These are phyloP conservation scores for Neospermospora avenae DNA, from an alignment of 2,329 filamentous ascomycete genomes.

Conservation along the genomic window DNA sequence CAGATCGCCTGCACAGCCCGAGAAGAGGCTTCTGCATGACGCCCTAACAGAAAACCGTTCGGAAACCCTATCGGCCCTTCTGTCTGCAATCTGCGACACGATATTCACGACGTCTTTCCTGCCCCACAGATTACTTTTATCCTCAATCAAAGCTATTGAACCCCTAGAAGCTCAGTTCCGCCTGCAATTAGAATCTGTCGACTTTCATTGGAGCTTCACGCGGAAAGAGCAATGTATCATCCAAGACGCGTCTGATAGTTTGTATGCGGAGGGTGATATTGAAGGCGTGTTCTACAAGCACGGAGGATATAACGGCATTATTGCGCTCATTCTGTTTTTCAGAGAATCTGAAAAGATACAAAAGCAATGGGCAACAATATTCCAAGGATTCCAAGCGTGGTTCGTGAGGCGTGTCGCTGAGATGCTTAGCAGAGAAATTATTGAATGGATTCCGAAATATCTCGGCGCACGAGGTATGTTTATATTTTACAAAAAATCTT, in stretches of 20 bases:
- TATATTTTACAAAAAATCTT: not conserved
- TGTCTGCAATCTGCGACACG: conserved; percentile 3
- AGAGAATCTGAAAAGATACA: too few species aligned
- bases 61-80: not conserved
- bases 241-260: not conserved
- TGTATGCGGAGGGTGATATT: not conserved
- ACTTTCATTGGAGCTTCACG: not conserved
- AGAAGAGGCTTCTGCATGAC: not conserved
- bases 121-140: not conserved
- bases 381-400: too few species aligned
- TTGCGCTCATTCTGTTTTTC: too few species aligned
- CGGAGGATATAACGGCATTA: too few species aligned
- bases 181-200: not conserved
- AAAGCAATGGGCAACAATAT: too few species aligned
- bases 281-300: not conserved
- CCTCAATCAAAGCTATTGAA: not conserved
- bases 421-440: not conserved
- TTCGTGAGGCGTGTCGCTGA: too few species aligned
- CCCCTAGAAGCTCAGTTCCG: not conserved
- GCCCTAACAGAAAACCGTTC: not conserved
- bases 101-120: not conserved
- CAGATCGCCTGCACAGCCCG: too few species aligned
- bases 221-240: not conserved
- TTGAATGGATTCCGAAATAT: not conserved
- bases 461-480: not conserved